Base-by-base conservation (phyloP, 768 basidiomycete species). In the Suillus variegatus region DNA sequence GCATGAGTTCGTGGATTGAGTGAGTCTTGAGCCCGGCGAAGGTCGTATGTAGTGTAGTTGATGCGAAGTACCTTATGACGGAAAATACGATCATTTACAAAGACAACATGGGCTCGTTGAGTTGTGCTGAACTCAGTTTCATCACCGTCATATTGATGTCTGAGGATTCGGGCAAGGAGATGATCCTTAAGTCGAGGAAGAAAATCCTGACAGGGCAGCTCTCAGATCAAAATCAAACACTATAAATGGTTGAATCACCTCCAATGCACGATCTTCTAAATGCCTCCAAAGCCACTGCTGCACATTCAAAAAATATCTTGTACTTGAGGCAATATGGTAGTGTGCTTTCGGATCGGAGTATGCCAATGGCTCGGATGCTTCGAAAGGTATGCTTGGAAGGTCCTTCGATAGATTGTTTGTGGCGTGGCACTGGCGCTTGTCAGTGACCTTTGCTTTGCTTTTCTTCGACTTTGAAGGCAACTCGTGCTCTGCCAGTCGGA, bases 1-100 rank as follows among this genome's bases (percentile, higher is more conserved):
- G 44, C 44, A 46, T 46, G 44, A 4, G 72, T 79, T 0, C 68
- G 54, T 12, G 79, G 76, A 54, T 83, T 82, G 62, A 85, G 69
- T 0, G 73, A 65, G 65, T 86, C 83, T 64, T 83, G 80, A 1
- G 41, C 58, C 32, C 28, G 63, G 7, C 62, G 60, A 8, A 77
- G 65, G 36, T 78, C 71, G 20, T 76, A 78, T 0, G 69, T 75
- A 0, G 76, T 78, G 32, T 76, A 78, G 44, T 77, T 77, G 40
- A 79, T 14, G 0, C 58, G 65, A 0, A 76, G 35, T 0, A 70
- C 69, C 13, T 74, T 76, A 65, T 78, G 76, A 0, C 28, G 20
- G 16, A 74, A 79, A 3, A 79, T 66, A 1, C 54, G 58, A 25
- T 78, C 67, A 6, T 72, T 68, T 0, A 70, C 51, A 5, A 78